Evolutionary conservation across 2,329 filamentous ascomycete species (phyloP), one percentile per base, ranked within the genome.

Genomic region (Diplodia scrobiculata): DNA sequence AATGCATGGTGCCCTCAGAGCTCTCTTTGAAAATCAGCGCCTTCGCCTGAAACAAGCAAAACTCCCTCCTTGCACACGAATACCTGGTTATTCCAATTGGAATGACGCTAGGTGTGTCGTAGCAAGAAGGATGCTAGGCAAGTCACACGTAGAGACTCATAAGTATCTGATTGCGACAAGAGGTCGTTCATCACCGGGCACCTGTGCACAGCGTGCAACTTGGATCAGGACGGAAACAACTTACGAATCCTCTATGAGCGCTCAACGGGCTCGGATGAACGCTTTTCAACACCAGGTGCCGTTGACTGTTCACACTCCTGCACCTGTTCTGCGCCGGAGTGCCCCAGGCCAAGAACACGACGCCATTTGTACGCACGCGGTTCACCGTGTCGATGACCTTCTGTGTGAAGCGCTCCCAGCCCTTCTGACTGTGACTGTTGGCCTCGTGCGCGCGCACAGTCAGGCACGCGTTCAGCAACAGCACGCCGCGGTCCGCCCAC

Each of bases 321-420:
- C 96, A 91, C 66, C 93, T 83, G 80, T 91, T 90, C 66, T 88
- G 90, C 0, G 95, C 95, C 1, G 92, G 91, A 5, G 83, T 87
- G 17, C 95, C 95, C 95, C 95, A 99, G 0, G 94, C 94, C 77
- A 99, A 81, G 75, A 97, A 99, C 4, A 97, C 95, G 1, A 99
- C 94, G 1, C 95, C 95, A 32, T 84, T 83, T 0, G 86, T 88
- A 52, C 92, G 85, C 71, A 90, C 88, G 74, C 89, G 87, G 0
- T 90, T 90, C 1, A 98, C 91, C 0, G 91, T 84, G 70, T 98
- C 92, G 69, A 99, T 96, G 50, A 95, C 89, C 69, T 88, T 91
- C 75, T 97, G 93, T 21, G 94, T 99, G 75, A 99, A 91, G 52
- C 84, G 84, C 79, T 99, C 95, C 95, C 95, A 99, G 17, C 95